These are phyloP conservation scores for Pichia heedii DNA, from an alignment of 805 yeast species.

Conservation along the genomic window DNA sequence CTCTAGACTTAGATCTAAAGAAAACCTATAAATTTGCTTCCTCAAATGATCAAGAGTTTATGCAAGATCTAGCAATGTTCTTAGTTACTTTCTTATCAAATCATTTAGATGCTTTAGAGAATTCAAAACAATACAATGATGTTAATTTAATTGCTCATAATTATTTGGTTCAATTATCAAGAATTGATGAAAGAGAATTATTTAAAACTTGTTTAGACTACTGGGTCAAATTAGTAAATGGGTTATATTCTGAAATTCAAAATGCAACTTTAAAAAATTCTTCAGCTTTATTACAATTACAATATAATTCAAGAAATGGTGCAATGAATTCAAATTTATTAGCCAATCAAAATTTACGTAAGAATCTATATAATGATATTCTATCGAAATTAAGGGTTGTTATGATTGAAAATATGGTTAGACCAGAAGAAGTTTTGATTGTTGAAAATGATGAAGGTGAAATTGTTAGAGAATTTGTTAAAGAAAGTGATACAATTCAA, in stretches of 20 bases:
- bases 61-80: constrained; percentile 92
- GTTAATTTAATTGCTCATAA: constrained; percentile 64
- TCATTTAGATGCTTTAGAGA: constrained; percentile 61
- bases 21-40: constrained; percentile 65
- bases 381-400: constrained; percentile 80
- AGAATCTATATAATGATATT: constrained; percentile 70
- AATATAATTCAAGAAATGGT: constrained; percentile 53
- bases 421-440: constrained; percentile 95
- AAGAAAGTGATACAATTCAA: constrained; percentile 94
- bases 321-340: constrained; percentile 79
- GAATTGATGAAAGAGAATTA: constrained; percentile 90
- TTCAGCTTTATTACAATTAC: constrained; percentile 68
- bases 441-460: constrained; percentile 99
- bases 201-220: constrained; percentile 94
- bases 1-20: constrained; percentile 62
- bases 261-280: constrained; percentile 62
- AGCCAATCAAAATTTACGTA: constrained; percentile 74
- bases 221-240: constrained; percentile 82
- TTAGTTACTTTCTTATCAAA: constrained; percentile 73
- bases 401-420: constrained; percentile 95
- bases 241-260: constrained; percentile 79
- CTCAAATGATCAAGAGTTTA: constrained; percentile 82
- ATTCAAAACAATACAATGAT: constrained; percentile 39
- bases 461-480: constrained; percentile 93
- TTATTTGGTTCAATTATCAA: constrained; percentile 75